Conservation (phyloP, 371 early-diverging fungal genomes). For the Mucor piriformis region DNA sequence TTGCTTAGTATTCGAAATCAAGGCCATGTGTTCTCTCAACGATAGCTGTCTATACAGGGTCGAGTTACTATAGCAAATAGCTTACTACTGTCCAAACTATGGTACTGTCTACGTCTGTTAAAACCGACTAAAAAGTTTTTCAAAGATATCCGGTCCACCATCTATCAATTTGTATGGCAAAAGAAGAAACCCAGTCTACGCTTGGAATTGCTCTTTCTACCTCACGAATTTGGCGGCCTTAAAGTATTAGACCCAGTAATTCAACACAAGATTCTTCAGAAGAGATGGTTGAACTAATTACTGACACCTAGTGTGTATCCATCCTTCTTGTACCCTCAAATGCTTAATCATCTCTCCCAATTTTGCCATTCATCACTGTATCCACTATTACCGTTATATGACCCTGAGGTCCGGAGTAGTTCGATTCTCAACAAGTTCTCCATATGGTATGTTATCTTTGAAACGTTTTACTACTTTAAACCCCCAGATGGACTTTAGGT, state of each 20-base stretch:
- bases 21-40: not conserved
- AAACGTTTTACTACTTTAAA: not conserved
- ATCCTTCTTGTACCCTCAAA: not conserved
- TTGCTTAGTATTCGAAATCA: not conserved
- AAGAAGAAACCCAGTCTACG: not conserved
- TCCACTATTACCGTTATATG: not conserved
- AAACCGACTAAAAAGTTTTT: not conserved
- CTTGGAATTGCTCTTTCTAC: not conserved
- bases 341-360: not conserved
- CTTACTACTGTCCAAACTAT: not conserved
- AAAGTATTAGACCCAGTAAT: not conserved
- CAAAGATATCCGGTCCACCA: not conserved
- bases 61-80: not conserved
- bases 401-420: not conserved
- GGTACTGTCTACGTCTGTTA: not conserved
- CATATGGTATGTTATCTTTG: not conserved
- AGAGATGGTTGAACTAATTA: not conserved
- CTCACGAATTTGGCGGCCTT: not conserved
- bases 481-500: not conserved
- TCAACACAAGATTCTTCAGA: slow-evolving; percentile 1
- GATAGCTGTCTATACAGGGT: not conserved
- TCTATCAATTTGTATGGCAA: slow-evolving; percentile 6
- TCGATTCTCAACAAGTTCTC: not conserved
- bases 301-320: not conserved
- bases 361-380: not conserved